Conservation (phyloP, 768 basidiomycete genomes). For the Nevesoporus exiguus region DNA sequence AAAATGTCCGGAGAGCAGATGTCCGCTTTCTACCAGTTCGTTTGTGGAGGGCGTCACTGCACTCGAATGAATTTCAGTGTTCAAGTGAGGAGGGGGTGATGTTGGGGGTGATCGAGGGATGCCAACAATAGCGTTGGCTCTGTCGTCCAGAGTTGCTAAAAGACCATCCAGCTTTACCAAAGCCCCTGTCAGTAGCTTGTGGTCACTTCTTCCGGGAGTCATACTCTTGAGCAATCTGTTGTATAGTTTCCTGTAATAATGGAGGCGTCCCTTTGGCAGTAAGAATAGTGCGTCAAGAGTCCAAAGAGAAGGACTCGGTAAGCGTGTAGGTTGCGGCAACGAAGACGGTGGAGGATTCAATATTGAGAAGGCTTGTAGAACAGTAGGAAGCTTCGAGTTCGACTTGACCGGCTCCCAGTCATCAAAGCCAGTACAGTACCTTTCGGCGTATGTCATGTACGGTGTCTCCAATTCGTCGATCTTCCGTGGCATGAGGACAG, state of each 20-base stretch:
- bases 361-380: constrained; percentile 68
- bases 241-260: constrained; percentile 92
- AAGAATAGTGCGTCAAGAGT: constrained; percentile 86
- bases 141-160: constrained; percentile 61
- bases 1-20: constrained; percentile 23
- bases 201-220: constrained; percentile 80
- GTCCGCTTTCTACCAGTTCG: background rate
- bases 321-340: constrained; percentile 31
- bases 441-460: constrained; percentile 76
- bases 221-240: constrained; percentile 82
- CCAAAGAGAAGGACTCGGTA: constrained; percentile 53
- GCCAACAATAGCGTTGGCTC: constrained; percentile 40
- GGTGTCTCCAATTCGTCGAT: constrained; percentile 89
- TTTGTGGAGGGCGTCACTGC: background rate
- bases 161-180: constrained; percentile 76
- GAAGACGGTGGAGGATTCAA: constrained; percentile 56
- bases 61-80: background rate
- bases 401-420: constrained; percentile 73
- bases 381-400: constrained; percentile 65
- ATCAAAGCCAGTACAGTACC: constrained; percentile 78
- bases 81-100: background rate
- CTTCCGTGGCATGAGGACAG: constrained; percentile 39
- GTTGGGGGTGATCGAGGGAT: background rate
- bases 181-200: constrained; percentile 74
- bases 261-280: constrained; percentile 77